Percentiles rank a stretch among this genome's conserved stretches.
phyloP scores from a whole-genome alignment of 108 stramenopile genomes.

The Skeletonema menzelii region DNA sequence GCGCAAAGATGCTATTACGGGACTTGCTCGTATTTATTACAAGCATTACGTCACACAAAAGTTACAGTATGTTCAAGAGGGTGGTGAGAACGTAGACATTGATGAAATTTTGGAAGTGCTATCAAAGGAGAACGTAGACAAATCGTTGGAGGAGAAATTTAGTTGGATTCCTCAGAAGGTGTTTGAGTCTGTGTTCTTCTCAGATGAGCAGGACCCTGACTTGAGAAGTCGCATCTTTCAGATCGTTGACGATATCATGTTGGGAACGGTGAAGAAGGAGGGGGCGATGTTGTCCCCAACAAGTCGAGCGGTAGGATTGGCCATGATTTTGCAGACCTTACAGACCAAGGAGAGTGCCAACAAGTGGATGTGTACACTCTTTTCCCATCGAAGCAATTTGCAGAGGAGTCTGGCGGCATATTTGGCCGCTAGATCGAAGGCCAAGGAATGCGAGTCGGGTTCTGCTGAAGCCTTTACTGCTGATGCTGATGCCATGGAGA shows the following conservation, averaged over 20 bases:
- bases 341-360: conserved; percentile 47
- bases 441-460: conserved; percentile 46
- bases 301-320: conserved; percentile 73
- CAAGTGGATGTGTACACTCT: conserved; percentile 59
- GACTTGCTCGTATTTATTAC: conserved; percentile 74
- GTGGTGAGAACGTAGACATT: conserved; percentile 73
- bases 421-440: conserved; percentile 59
- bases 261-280: conserved; percentile 36
- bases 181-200: conserved; percentile 62
- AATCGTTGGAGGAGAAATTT: conserved; percentile 42
- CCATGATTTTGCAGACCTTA: conserved; percentile 67
- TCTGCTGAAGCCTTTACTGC: conserved; percentile 68
- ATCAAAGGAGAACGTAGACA: conserved; percentile 11
- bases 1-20: conserved; percentile 76
- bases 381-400: conserved; percentile 52
- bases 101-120: conserved; percentile 54
- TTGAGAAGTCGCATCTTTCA: conserved; percentile 75
- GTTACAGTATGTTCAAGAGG: conserved; percentile 52
- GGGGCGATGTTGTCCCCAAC: conserved; percentile 52
- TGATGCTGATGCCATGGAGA: conserved; percentile 74
- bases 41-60: conserved; percentile 57
- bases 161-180: conserved; percentile 77
- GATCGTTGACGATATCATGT: conserved; percentile 61
- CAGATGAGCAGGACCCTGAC: conserved; percentile 60
- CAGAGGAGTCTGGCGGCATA: conserved; percentile 60